Conservation (phyloP, 1,139 yeast genomes). For the Nadsonia commutata region DNA sequence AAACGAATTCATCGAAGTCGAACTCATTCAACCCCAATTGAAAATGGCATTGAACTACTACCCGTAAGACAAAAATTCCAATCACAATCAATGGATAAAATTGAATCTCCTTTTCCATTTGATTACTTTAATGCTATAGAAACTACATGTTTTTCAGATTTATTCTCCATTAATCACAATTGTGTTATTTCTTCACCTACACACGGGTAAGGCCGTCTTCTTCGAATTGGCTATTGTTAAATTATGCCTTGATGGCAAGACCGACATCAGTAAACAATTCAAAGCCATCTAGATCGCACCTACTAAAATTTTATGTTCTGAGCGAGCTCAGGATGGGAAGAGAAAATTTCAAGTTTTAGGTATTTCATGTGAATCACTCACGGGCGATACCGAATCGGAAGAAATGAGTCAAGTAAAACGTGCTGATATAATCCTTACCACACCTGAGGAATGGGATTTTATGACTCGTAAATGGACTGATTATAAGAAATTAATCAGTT, state of each 20-base stretch:
- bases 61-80: background rate
- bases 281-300: background rate
- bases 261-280: background rate
- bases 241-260: too few species aligned
- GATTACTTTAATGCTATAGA: background rate
- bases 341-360: slow-evolving; percentile 24
- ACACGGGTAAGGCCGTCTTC: background rate
- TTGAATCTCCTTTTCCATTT: background rate
- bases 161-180: background rate
- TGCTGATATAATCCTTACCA: slow-evolving; percentile 35
- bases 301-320: background rate
- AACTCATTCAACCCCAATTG: background rate
- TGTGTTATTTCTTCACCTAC: background rate
- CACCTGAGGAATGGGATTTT: slow-evolving; percentile 47
- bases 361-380: slow-evolving; percentile 31
- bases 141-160: background rate
- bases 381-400: slow-evolving; percentile 32
- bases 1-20: background rate
- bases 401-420: slow-evolving; percentile 30
- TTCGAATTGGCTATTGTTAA: background rate
- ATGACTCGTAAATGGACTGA: slow-evolving; percentile 37
- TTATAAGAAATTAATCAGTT: slow-evolving; percentile 25
- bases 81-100: background rate
- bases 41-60: background rate
- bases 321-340: slow-evolving; percentile 26